Evolutionary conservation across 768 basidiomycete genomes (phyloP), one percentile per base, ranked within the genome.

Genomic region (Amanita exitialis): DNA sequence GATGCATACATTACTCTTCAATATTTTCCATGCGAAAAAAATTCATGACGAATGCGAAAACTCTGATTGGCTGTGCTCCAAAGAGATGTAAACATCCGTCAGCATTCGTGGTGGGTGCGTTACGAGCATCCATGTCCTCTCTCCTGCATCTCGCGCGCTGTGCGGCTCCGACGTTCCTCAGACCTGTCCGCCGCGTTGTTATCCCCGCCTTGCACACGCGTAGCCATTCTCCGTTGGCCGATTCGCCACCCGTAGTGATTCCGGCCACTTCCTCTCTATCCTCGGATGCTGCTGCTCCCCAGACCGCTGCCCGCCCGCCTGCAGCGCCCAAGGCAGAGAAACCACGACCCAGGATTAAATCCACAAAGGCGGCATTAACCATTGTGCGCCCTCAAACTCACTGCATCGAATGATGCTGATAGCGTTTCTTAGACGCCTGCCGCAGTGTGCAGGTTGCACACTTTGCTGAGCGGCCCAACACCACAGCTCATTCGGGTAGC

Each of bases 401-500:
- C 44, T 38, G 12, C 30, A 43, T 49, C 39, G 38, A 44, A 32
- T 35, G 36, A 13, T 41, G 47, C 47, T 34, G 45, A 13, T 37
- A 44, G 12, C 47, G 37, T 47, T 53, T 56, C 18, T 43, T 58
- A 98, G 95, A 90, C 91, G 36, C 82, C 90, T 0, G 64, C 69
- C 21, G 95, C 94, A 10, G 81, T 94, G 5, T 62, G 69, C 6
- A 83, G 88, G 21, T 73, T 98, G 46, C 77, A 70, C 3, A 75
- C 69, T n/a, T 76, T 99, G 25, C 68, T 91, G 42, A 75, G 76
- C n/a, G 78, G 84, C 8, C 91, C 93, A 20, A 84, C 84, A 2
- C 94, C 95, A 0, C 90, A 92, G 62, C 78, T 93, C 56, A 88
- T 99, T 53, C 86, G 95, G 3, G 90, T 99, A 51, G 92, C 93